These are phyloP conservation scores for Xylaria sp. DNA, from an alignment of 2,329 filamentous ascomycete genomes.

Conservation along the genomic window DNA sequence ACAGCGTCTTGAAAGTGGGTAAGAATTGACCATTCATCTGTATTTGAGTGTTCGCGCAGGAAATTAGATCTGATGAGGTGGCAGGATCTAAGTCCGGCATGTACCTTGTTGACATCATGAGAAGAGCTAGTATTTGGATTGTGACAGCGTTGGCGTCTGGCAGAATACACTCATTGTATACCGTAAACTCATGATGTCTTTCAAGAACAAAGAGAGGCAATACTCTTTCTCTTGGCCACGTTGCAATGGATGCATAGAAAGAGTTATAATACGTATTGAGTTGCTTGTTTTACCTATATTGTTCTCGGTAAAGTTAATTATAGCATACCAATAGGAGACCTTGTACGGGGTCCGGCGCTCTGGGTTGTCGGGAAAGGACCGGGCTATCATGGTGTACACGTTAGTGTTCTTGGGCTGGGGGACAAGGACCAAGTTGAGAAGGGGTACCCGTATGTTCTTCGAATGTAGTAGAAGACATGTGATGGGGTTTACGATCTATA, in stretches of 20 bases:
- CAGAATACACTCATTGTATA: too few species aligned
- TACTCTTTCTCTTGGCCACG: neutral
- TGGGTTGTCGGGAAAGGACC: neutral
- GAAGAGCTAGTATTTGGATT: neutral
- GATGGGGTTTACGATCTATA: neutral
- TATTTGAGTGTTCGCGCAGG: slow-evolving; percentile 11
- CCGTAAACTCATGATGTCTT: neutral
- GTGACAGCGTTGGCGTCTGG: neutral
- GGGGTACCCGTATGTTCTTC: neutral
- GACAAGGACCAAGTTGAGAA: neutral
- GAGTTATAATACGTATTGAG: neutral
- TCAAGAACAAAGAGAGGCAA: neutral
- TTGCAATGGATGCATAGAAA: neutral
- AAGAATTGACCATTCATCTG: slow-evolving; percentile 14
- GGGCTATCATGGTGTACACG: neutral
- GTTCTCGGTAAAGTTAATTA: neutral
- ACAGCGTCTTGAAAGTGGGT: slow-evolving; percentile 15
- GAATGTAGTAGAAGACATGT: neutral
- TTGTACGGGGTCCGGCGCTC: neutral
- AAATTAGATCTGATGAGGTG: slow-evolving; percentile 1
- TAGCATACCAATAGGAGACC: neutral
- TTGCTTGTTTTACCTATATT: neutral
- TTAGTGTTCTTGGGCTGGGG: neutral
- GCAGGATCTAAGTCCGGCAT: neutral
- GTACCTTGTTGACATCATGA: slow-evolving; percentile 4